Base-by-base conservation (phyloP, 2,329 filamentous ascomycete genomes). In the Epichloe typhina region DNA sequence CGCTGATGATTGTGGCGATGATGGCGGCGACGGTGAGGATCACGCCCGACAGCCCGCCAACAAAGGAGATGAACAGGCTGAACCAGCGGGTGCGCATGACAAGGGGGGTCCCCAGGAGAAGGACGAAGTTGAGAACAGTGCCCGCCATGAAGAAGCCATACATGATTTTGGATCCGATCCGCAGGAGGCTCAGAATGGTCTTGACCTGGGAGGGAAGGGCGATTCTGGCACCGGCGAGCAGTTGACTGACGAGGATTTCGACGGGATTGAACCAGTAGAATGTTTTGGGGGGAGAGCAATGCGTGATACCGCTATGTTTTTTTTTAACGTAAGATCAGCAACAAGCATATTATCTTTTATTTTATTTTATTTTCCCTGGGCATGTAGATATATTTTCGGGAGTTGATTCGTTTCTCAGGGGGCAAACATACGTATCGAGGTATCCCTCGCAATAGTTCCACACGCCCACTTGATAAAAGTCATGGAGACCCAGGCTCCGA, bases 401-500 rank as follows among this genome's bases (percentile, higher is more conserved):
- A 26, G 8, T 31, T 11, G 23, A 4, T 31, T 31, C 8, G 26
- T 31, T 31, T 31, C 26, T 9, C n/a, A 36, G 12, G n/a, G 12
- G 12, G 23, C 21, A 5, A 15, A 64, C 73, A 50, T 63, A 78
- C 67, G 83, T 73, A 58, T 78, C 75, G 51, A 79, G 72, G 66
- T 90, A 94, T 19, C 90, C 90, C 65, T 95, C 87, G 67, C 91
- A 97, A 66, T 85, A 95, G 53, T 83, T 84, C 91, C 91, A 97
- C 40, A 96, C 70, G 5, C 90, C 90, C 31, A 95, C 86, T 60
- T 89, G 86, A 67, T 96, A 96, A 69, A 95, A 96, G 67, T 96
- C 91, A 64, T 95, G 88, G 46, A 96, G 75, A 33, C 90, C 91
- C 50, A 96, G 73, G 21, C 84, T 87, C 48, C 87, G 83, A 4